Base-by-base conservation (phyloP, 2,329 filamentous ascomycete genomes). In the Trichoderma sp. region DNA sequence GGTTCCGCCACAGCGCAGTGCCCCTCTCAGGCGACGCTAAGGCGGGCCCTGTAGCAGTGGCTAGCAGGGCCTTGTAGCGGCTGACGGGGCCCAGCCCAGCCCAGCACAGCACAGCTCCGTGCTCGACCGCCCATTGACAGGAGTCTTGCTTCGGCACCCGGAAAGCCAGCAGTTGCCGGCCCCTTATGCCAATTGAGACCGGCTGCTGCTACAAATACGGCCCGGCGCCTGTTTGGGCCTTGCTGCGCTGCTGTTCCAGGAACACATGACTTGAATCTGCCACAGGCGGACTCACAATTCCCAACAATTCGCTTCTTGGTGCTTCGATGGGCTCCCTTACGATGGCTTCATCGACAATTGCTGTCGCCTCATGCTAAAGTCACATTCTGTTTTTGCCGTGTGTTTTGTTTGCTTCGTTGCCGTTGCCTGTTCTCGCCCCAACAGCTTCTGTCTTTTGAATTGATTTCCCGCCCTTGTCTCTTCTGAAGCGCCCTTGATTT, bases 281-380 rank as follows among this genome's bases (percentile, higher is more conserved):
- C 62, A n/a, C n/a, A 27, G 21, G 43, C 52, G 57, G 56, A 68
- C 31, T 47, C 27, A n/a, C 47, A 56, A 55, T 61, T 61, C 47
- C 24, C 52, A 43, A 7, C 33, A 53, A 27, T 29, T 49, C 57
- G 57, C 52, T 43, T 49, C 49, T 68, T 68, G 29, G 35, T 49
- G 19, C 24, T 63, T 68, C 66, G 66, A 67, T 70, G 68, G 58
- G 57, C 52, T 67, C 63, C 52, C 63, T 47, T 68, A 67, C 68
- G 53, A 70, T 70, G 68, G 68, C 68, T 68, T 68, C 68, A 52
- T 70, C 68, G 63, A 62, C 63, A 66, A 61, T 40, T 53, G 47
- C 53, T 35, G 62, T 67, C 63, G 62, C 57, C 68, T 62, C 58
- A 55, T 70, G 47, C 47, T 67, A 52, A 65, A 55, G 33, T 35